Percentiles rank a stretch among this genome's conserved stretches.
These are phyloP conservation scores for Lentinula sp. DNA, from an alignment of 768 basidiomycete genomes.

Conservation along the genomic window DNA sequence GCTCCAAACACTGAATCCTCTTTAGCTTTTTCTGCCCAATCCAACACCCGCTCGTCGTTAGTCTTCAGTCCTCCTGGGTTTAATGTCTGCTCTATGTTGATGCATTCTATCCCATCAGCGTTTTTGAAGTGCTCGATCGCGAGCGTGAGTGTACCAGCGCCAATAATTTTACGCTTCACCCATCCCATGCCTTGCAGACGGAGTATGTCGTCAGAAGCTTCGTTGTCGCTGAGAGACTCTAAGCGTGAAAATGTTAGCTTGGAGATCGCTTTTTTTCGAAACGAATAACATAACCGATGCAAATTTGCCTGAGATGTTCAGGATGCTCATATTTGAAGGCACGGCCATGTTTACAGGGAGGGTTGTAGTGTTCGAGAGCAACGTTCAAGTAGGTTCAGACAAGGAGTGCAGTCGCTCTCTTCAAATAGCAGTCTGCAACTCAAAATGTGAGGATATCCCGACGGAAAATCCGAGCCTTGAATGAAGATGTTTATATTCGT, in stretches of 20 bases:
- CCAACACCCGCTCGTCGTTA: conserved; percentile 13
- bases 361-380: neutral
- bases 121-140: conserved; percentile 59
- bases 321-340: conserved; percentile 51
- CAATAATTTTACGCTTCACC: conserved; percentile 61
- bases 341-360: conserved; percentile 46
- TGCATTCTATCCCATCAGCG: conserved; percentile 51
- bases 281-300: conserved; percentile 45
- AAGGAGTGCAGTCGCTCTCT: neutral
- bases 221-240: conserved; percentile 56
- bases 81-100: conserved; percentile 51
- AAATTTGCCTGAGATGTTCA: conserved; percentile 56
- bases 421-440: neutral
- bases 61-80: neutral
- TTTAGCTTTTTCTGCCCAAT: conserved; percentile 50
- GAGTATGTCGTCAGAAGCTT: conserved; percentile 52
- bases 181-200: conserved; percentile 67
- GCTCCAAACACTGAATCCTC: conserved; percentile 59
- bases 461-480: neutral
- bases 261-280: neutral
- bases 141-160: conserved; percentile 51
- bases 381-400: too few species aligned
- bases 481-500: neutral
- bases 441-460: neutral
- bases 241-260: neutral